Percentiles rank a stretch among this genome's conserved stretches.
phyloP scores from a whole-genome alignment of 75 land plant genomes.

The Picea sitchensis region DNA sequence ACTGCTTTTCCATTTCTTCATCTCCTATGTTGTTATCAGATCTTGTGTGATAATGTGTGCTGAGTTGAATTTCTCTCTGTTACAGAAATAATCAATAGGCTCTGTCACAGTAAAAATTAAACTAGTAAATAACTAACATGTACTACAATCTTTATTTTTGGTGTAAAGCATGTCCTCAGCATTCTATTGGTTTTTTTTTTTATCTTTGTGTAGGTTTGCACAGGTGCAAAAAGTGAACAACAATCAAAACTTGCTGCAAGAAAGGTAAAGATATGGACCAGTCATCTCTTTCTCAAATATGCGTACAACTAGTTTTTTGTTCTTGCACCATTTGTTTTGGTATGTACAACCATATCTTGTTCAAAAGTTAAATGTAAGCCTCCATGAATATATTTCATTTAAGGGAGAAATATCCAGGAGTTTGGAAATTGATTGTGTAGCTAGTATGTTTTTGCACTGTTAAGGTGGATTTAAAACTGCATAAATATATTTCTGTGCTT shows the following conservation, averaged over 20 bases:
- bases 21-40: no score
- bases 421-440: neutral
- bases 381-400: neutral
- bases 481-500: neutral
- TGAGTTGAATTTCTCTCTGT: no score
- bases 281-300: neutral
- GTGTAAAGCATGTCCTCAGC: no score
- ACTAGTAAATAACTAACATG: no score
- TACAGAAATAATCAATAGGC: no score
- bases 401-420: neutral
- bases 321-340: neutral
- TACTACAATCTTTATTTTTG: no score
- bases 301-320: neutral
- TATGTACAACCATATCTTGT: neutral
- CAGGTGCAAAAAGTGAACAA: conserved; percentile 63
- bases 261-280: conserved; percentile 28
- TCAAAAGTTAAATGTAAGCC: neutral
- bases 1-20: no score
- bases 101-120: no score
- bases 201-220: conserved; percentile 37
- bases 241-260: conserved; percentile 64
- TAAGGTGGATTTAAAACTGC: neutral
- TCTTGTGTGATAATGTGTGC: no score
- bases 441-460: neutral
- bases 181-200: no score